Evolutionary conservation across 345 rosid genomes (phyloP), one percentile per base, ranked within the genome.

Genomic region (Citropsis articulata): DNA sequence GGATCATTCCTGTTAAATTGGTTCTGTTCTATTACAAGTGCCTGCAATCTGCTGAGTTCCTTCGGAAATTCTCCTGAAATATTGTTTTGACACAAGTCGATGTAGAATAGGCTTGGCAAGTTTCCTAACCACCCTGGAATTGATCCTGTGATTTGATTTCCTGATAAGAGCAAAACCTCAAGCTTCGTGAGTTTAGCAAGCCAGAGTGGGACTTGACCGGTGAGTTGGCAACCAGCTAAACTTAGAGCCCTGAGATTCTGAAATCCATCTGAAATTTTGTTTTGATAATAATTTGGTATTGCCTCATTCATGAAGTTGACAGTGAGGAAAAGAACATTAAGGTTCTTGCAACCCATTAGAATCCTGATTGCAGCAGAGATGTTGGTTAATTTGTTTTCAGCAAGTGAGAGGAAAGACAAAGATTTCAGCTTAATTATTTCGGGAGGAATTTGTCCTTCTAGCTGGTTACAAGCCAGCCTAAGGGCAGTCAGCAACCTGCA

Each of bases 271-370:
- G 77, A 38, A 66, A 68, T 75, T 33, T 68, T 9, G n/a, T 33
- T 21, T 50, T 40, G 45, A 27, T 73, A 79, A 25, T 69, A 77
- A 64, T 78, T 74, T 61, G 82, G 84, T 6, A 78, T 66, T 69
- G 69, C 71, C 72, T 45, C 53, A 2, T 45, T 45, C 53, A 45
- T 45, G 53, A 45, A 45, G 53, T 45, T 45, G 3, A 10, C 4
- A 3, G 53, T 9, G 53, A 45, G 53, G 27, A 84, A 70, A 48
- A 84, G 60, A 72, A 81, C 55, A 28, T 78, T 60, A 53, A 84
- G 80, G 62, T 66, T 84, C 82, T 81, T 81, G 77, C 81, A 84
- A 12, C 84, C 79, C 81, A 78, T 80, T 66, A 83, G 59, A 69
- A 69, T 71, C 48, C 28, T 59, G 38, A 84, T 71, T 12, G 83